These are phyloP conservation scores for Aristolochia californica DNA, from an alignment of 164 flowering plant genomes.

Conservation along the genomic window DNA sequence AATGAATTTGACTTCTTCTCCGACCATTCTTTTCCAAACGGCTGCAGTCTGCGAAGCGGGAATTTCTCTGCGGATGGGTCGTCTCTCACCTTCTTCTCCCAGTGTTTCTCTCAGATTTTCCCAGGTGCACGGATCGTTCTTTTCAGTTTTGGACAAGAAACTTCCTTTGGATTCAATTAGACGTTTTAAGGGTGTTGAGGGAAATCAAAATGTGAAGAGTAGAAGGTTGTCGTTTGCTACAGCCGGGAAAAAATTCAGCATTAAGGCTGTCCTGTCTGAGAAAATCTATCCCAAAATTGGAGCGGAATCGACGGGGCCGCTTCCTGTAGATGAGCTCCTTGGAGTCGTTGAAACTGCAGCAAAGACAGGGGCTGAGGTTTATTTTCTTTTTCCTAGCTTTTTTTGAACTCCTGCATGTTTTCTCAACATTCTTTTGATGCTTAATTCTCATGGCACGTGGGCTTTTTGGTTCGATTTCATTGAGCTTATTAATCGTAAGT, in stretches of 20 bases:
- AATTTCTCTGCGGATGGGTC: slow-evolving; percentile 13
- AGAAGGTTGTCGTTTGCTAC: slow-evolving; percentile 1
- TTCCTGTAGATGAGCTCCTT: slow-evolving; percentile 52
- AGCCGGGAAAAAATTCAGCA: slow-evolving; percentile 6
- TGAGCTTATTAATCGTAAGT: no score
- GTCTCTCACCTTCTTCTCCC: slow-evolving; percentile 11
- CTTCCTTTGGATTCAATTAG: slow-evolving; percentile 3
- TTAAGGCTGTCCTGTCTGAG: slow-evolving; percentile 46
- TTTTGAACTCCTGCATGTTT: neutral
- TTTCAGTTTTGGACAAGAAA: slow-evolving; percentile 3
- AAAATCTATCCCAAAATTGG: slow-evolving; percentile 42
- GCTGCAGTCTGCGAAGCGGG: no score
- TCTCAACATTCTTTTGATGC: neutral
- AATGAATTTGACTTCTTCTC: no score
- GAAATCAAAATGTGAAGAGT: neutral
- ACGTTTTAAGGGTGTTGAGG: neutral
- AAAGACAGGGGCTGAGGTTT: slow-evolving; percentile 75
- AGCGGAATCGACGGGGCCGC: slow-evolving; percentile 63
- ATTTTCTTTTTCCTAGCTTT: neutral
- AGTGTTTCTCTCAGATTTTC: slow-evolving; percentile 6
- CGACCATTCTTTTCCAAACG: no score
- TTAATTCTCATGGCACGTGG: no score
- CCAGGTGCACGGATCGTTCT: slow-evolving; percentile 7
- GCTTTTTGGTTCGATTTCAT: no score
- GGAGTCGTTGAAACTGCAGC: slow-evolving; percentile 69